Evolutionary conservation across 257 asterid genomes (phyloP).

Genomic region (Solanum medicagineum): DNA sequence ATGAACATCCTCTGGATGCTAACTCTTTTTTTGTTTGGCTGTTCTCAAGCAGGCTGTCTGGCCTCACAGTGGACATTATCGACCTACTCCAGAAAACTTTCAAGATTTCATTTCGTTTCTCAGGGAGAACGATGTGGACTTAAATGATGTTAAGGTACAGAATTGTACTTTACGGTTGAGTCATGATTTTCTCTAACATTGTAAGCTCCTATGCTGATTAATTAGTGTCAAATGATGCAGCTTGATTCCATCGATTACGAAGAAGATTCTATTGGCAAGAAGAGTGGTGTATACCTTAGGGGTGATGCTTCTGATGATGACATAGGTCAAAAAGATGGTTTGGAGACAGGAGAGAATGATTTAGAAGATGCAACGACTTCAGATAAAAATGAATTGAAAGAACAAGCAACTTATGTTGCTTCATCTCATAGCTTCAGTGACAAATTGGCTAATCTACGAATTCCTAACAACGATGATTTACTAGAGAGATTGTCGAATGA

Average conservation of each 20-base stretch:
- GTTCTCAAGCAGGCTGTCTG: constrained; percentile 31
- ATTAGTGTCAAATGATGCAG: constrained; percentile 10
- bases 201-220: background rate
- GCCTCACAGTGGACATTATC: constrained; percentile 69
- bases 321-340: background rate
- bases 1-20: background rate
- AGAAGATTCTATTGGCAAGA: constrained; percentile 13
- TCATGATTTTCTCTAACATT: background rate
- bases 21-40: background rate
- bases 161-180: background rate
- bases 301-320: constrained; percentile 29
- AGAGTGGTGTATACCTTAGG: constrained; percentile 14
- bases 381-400: background rate
- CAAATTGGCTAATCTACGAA: constrained; percentile 17
- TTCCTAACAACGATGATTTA: constrained; percentile 16
- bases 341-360: constrained; percentile 4
- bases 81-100: constrained; percentile 52
- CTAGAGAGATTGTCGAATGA: constrained; percentile 9
- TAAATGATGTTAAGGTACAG: constrained; percentile 44
- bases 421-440: constrained; percentile 6
- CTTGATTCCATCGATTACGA: constrained; percentile 15
- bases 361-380: background rate
- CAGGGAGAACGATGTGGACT: constrained; percentile 35
- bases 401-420: background rate
- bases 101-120: constrained; percentile 44